phyloP scores from a whole-genome alignment of 495 filamentous ascomycete species.

The Chaetomium cochliodes region DNA sequence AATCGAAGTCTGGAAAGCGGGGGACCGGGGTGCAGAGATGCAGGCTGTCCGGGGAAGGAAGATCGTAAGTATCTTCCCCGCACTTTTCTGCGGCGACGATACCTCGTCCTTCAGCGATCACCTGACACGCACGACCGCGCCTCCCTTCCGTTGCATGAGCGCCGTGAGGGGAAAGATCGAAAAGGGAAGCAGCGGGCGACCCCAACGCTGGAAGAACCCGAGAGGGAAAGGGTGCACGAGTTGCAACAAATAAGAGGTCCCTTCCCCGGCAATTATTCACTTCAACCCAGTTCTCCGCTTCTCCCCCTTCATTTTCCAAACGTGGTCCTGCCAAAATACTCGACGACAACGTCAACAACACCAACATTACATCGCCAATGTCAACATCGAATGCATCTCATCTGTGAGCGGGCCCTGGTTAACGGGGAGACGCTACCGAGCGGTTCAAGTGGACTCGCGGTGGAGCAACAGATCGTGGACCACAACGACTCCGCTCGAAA shows the following conservation, averaged over 20 bases:
- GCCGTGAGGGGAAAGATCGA: slow-evolving; percentile 19
- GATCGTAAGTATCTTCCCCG: slow-evolving; percentile 2
- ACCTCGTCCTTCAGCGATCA: not conserved
- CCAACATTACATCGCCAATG: not conserved
- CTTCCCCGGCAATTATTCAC: not conserved
- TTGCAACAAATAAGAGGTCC: slow-evolving; percentile 15
- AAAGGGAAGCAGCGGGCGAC: slow-evolving; percentile 13
- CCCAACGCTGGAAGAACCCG: slow-evolving; percentile 8
- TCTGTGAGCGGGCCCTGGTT: slow-evolving; percentile 7
- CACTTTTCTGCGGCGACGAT: not conserved
- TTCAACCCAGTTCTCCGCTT: not conserved
- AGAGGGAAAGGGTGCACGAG: not conserved
- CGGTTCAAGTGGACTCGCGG: slow-evolving; percentile 6
- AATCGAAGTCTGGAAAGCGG: not conserved
- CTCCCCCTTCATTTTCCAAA: slow-evolving; percentile 4
- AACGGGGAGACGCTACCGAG: slow-evolving; percentile 16
- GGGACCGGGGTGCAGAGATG: not conserved
- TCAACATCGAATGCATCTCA: slow-evolving; percentile 1
- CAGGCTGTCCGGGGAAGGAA: not conserved
- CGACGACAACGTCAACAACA: slow-evolving; percentile 10
- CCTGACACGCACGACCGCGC: slow-evolving; percentile 7
- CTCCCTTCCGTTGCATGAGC: slow-evolving; percentile 4
- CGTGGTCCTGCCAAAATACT: not conserved
- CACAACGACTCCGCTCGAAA: slow-evolving; percentile 5
- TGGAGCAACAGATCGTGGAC: slow-evolving; percentile 5